Evolutionary conservation across 208 protist genomes (phyloP).

Genomic region (Strigomonas culicis): DNA sequence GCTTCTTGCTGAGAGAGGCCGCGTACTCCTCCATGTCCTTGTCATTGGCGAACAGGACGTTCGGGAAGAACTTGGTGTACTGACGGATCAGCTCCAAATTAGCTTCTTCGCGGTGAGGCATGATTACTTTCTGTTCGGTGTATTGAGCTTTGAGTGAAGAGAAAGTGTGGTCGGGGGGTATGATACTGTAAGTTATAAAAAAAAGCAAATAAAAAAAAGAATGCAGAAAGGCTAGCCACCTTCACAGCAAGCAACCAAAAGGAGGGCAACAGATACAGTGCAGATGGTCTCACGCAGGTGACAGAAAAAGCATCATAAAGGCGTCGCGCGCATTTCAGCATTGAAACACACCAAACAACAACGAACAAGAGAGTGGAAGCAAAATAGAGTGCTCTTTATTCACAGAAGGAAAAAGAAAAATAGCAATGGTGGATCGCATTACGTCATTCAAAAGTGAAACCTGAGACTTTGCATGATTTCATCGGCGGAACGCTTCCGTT

Average conservation of each 20-base stretch:
- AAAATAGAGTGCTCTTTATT: constrained; percentile 6
- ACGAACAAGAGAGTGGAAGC: constrained; percentile 1
- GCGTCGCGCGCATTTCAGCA: too few species aligned
- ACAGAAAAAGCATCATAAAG: too few species aligned
- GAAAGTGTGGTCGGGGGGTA: constrained; percentile 2
- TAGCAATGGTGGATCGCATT: background rate
- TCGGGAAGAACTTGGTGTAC: constrained; percentile 80
- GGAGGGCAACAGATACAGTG: too few species aligned
- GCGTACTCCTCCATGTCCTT: constrained; percentile 66
- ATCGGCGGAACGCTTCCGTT: constrained; percentile 40
- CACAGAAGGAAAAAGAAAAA: constrained; percentile 9
- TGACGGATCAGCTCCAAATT: constrained; percentile 62
- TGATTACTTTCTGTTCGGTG: background rate
- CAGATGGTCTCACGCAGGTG: too few species aligned
- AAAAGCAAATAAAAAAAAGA: constrained; percentile 19
- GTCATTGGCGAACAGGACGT: constrained; percentile 65
- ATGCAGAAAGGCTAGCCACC: too few species aligned
- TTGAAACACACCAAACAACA: background rate
- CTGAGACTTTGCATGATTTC: constrained; percentile 54
- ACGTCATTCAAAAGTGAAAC: constrained; percentile 17
- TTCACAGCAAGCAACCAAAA: too few species aligned
- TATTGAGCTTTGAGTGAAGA: constrained; percentile 4
- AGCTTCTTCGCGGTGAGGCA: background rate
- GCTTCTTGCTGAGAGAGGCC: constrained; percentile 33
- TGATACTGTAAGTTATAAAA: constrained; percentile 5